Evolutionary conservation across 2,329 filamentous ascomycete genomes (phyloP).

Genomic region (Paraconiothyrium brasiliense): DNA sequence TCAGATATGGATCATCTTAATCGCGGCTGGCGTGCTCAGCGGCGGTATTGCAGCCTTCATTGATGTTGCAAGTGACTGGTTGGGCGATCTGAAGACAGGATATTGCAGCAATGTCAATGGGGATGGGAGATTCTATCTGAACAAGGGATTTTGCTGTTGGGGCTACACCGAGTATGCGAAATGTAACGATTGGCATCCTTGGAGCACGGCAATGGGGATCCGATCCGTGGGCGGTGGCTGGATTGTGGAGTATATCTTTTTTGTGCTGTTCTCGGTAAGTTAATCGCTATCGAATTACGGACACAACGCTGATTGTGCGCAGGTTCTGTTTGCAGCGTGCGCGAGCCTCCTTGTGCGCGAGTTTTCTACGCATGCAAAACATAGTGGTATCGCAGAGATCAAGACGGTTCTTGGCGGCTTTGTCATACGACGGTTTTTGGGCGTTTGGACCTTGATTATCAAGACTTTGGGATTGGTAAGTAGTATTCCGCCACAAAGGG

Average conservation of each 20-base stretch:
- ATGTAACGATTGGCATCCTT: slow-evolving; percentile 87
- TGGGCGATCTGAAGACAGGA: slow-evolving; percentile 90
- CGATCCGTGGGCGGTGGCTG: slow-evolving; percentile 74
- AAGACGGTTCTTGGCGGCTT: slow-evolving; percentile 96
- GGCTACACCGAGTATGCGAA: slow-evolving; percentile 80
- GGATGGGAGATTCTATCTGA: slow-evolving; percentile 89
- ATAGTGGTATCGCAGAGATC: slow-evolving; percentile 97
- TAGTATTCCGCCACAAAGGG: slow-evolving; percentile 13
- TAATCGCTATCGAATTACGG: no score
- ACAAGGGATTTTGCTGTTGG: slow-evolving; percentile 90
- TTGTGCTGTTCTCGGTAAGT: slow-evolving; percentile 81
- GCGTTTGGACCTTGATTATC: slow-evolving; percentile 85
- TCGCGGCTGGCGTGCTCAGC: slow-evolving; percentile 84
- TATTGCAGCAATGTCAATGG: slow-evolving; percentile 81
- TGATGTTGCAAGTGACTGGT: slow-evolving; percentile 90
- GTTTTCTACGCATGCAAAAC: slow-evolving; percentile 88
- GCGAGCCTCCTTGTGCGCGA: slow-evolving; percentile 83
- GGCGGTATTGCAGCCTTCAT: slow-evolving; percentile 88
- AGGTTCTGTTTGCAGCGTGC: slow-evolving; percentile 79
- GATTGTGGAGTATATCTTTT: slow-evolving; percentile 88
- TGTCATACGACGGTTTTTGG: slow-evolving; percentile 87
- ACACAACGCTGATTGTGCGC: slow-evolving; percentile 31
- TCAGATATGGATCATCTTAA: slow-evolving; percentile 90
- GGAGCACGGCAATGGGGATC: slow-evolving; percentile 79
- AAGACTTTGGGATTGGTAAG: slow-evolving; percentile 88